Percentiles rank a stretch among this genome's conserved stretches.
Conservation (phyloP, 805 yeast species). For the Saturnispora sekii region DNA sequence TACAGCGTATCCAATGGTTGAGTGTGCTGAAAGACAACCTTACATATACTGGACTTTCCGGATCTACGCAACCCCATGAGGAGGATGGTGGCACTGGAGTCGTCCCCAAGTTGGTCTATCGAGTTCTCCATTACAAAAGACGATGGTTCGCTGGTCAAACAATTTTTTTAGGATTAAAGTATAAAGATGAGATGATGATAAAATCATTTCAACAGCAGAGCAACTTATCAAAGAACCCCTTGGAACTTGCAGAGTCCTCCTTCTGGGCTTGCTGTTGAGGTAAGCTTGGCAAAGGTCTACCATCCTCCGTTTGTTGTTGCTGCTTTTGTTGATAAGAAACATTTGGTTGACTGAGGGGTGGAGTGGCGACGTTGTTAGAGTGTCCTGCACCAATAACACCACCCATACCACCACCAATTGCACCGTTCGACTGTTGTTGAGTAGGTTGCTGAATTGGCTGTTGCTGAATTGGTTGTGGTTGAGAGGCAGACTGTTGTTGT, state of each 20-base stretch:
- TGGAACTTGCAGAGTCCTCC: constrained; percentile 14
- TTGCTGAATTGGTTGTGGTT: constrained; percentile 10
- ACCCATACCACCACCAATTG: constrained; percentile 15
- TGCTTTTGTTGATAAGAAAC: constrained; percentile 6
- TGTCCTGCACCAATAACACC: constrained; percentile 11
- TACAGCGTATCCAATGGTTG: constrained; percentile 90
- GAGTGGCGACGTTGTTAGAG: constrained; percentile 2
- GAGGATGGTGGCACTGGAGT: constrained; percentile 69
- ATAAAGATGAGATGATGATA: not conserved
- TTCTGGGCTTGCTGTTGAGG: constrained; percentile 24
- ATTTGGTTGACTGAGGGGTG: not conserved
- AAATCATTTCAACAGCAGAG: constrained; percentile 11
- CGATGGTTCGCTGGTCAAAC: too few species aligned
- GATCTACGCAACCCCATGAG: constrained; percentile 84
- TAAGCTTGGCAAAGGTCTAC: constrained; percentile 28
- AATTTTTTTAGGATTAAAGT: not conserved
- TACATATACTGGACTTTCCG: constrained; percentile 92
- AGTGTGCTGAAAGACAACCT: constrained; percentile 94
- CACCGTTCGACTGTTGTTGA: not conserved
- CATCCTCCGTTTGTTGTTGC: constrained; percentile 13
- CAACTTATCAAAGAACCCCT: constrained; percentile 21
- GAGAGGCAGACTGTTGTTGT: constrained; percentile 6
- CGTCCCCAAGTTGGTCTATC: constrained; percentile 26
- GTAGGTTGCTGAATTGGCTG: constrained; percentile 7
- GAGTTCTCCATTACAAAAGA: too few species aligned